Evolutionary conservation across 495 filamentous ascomycete genomes (phyloP), one percentile per base, ranked within the genome.

Genomic region (Penicillium lagena): DNA sequence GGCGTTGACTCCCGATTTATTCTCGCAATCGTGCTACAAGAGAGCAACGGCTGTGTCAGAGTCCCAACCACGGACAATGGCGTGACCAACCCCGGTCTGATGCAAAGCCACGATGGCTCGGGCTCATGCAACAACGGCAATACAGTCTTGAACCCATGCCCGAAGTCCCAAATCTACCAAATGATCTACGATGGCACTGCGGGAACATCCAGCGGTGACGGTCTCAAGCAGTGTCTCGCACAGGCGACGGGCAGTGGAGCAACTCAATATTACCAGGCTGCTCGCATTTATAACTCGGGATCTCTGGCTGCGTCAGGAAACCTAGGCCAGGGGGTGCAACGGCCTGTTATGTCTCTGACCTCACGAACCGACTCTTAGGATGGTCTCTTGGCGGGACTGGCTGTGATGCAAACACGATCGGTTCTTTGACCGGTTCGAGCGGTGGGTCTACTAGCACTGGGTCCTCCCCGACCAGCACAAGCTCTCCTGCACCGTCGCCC

Each of bases 281-380:
- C 76, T 6, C 65, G 76, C 35, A 64, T 70, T 39, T 82, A 81
- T 61, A 82, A 82, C 67, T 78, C 77, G 28, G 78, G 79, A 45
- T 69, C 65, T 11, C 40, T 81, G 31, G 68, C 48, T 29, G 7
- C 55, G 12, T 55, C 50, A 29, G 69, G 67, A 7, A 75, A 80
- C 55, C 57, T 81, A n/a, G 68, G 67, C 43, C 50, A 55, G 9
- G 78, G 76, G 32, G 32, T 34, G 73, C 76, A 14, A 81, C 78
- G 29, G 63, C 68, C 53, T 79, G 76, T 60, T 82, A 82, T 50
- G 58, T 67, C 28, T 72, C 70, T 7, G 78, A 82, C 46, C 54
- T 82, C 55, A 75, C 76, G 44, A 80, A 81, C 59, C 71, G 77
- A 43, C 63, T 80, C 15, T 55, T 65, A 4, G 78, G 78, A 35